Evolutionary conservation across 2,329 filamentous ascomycete genomes (phyloP).

Genomic region (Phialocephala subalpina): DNA sequence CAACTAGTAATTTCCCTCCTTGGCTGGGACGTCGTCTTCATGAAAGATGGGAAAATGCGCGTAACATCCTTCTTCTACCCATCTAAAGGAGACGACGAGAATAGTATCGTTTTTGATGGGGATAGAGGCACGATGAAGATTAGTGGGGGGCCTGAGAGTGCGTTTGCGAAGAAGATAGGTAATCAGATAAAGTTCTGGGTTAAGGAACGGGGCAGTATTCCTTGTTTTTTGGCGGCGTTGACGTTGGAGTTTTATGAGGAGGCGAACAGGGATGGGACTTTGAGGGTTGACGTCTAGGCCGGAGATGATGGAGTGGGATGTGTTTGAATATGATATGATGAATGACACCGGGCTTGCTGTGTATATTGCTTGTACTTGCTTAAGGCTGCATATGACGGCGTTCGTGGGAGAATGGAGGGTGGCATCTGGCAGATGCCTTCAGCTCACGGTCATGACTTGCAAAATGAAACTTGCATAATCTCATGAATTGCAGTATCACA

Average conservation of each 20-base stretch:
- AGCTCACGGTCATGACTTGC: background rate
- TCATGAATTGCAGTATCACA: slow-evolving; percentile 16
- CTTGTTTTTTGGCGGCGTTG: slow-evolving; percentile 88
- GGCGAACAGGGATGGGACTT: slow-evolving; percentile 40
- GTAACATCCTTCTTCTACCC: slow-evolving; percentile 88
- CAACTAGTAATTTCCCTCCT: slow-evolving; percentile 92
- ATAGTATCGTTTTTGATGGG: slow-evolving; percentile 85
- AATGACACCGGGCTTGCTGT: background rate
- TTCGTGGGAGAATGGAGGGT: slow-evolving; percentile 5
- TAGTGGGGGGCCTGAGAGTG: slow-evolving; percentile 84
- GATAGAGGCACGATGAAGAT: slow-evolving; percentile 99
- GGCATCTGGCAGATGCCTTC: background rate
- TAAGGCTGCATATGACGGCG: background rate
- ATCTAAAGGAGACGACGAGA: slow-evolving; percentile 68
- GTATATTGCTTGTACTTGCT: slow-evolving; percentile 15
- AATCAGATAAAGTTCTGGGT: slow-evolving; percentile 97
- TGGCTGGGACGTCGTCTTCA: slow-evolving; percentile 94
- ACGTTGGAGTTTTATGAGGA: slow-evolving; percentile 94
- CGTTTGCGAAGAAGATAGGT: slow-evolving; percentile 85
- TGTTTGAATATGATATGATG: slow-evolving; percentile 13
- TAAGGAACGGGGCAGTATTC: slow-evolving; percentile 89
- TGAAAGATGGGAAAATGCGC: slow-evolving; percentile 95
- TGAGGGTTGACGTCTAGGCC: slow-evolving; percentile 30
- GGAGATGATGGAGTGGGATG: background rate
- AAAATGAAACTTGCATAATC: slow-evolving; percentile 12